phyloP scores from a whole-genome alignment of 2,329 filamentous ascomycete species.

The Fusarium abutilonis region DNA sequence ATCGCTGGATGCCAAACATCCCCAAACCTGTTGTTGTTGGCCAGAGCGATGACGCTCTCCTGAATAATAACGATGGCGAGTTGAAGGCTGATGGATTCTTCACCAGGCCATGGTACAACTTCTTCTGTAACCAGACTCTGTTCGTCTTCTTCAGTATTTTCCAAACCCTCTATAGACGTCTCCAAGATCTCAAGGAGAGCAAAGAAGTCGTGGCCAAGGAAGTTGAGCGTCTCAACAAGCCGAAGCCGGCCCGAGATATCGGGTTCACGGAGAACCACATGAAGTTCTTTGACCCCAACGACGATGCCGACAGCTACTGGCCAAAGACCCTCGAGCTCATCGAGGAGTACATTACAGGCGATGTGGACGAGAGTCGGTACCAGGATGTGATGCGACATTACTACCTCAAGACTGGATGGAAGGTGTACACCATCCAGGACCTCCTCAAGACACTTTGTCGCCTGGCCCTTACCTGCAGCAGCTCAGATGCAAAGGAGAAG shows the following conservation, averaged over 20 bases:
- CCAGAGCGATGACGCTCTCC: constrained; percentile 64
- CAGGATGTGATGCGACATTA: constrained; percentile 92
- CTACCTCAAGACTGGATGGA: constrained; percentile 91
- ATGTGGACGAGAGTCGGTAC: constrained; percentile 82
- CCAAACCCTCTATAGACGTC: constrained; percentile 85
- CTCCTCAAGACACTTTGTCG: constrained; percentile 83
- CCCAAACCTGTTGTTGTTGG: constrained; percentile 65
- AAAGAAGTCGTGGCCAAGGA: constrained; percentile 77
- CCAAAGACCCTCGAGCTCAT: constrained; percentile 84
- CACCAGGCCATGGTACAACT: constrained; percentile 81
- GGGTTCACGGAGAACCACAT: constrained; percentile 82
- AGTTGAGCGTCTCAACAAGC: constrained; percentile 75
- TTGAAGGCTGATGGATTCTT: constrained; percentile 84
- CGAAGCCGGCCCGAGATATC: constrained; percentile 84
- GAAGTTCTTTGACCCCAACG: constrained; percentile 77
- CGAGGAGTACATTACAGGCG: constrained; percentile 84
- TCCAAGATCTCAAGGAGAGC: constrained; percentile 84
- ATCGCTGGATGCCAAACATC: constrained; percentile 71
- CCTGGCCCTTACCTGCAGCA: constrained; percentile 84
- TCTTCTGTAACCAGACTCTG: constrained; percentile 91
- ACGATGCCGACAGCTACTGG: constrained; percentile 78
- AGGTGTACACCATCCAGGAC: constrained; percentile 91
- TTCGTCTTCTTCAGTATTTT: constrained; percentile 97
- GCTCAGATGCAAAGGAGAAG: constrained; percentile 89
- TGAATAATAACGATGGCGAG: constrained; percentile 66